phyloP scores from a whole-genome alignment of 768 basidiomycete species.

The Saitozyma sp. region DNA sequence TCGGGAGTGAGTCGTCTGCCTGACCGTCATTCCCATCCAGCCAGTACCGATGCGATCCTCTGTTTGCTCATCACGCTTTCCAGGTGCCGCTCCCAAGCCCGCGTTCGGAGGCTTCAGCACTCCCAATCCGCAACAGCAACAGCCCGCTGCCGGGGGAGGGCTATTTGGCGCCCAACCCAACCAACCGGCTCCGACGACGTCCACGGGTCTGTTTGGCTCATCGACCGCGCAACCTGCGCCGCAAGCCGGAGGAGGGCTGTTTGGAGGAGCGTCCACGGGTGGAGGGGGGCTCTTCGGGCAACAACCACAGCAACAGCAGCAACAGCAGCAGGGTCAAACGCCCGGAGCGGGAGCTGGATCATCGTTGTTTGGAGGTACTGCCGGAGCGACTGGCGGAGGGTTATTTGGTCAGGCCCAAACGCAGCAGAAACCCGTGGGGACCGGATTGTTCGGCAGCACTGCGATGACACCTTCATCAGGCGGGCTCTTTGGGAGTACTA shows the following conservation, averaged over 20 bases:
- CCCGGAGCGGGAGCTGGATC: background rate
- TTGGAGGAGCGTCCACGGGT: background rate
- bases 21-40: background rate
- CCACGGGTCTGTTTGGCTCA: slow-evolving; percentile 4
- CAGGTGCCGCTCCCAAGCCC: slow-evolving; percentile 21
- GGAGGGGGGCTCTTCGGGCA: slow-evolving; percentile 1
- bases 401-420: slow-evolving; percentile 17
- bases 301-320: slow-evolving; percentile 11
- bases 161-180: slow-evolving; percentile 9
- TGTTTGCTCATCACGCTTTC: too few relatives aligned
- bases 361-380: slow-evolving; percentile 9
- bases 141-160: background rate
- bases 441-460: slow-evolving; percentile 1
- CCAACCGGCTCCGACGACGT: background rate
- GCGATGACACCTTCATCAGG: slow-evolving; percentile 1
- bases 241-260: slow-evolving; percentile 1
- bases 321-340: slow-evolving; percentile 3
- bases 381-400: slow-evolving; percentile 9
- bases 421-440: background rate
- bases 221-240: background rate
- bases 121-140: slow-evolving; percentile 23
- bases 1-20: background rate
- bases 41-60: too few relatives aligned
- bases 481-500: slow-evolving; percentile 13
- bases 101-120: slow-evolving; percentile 33